Percentiles rank a stretch among this genome's conserved stretches.
These are phyloP conservation scores for Cordyceps farinosa DNA, from an alignment of 2,329 filamentous ascomycete genomes.

Conservation along the genomic window DNA sequence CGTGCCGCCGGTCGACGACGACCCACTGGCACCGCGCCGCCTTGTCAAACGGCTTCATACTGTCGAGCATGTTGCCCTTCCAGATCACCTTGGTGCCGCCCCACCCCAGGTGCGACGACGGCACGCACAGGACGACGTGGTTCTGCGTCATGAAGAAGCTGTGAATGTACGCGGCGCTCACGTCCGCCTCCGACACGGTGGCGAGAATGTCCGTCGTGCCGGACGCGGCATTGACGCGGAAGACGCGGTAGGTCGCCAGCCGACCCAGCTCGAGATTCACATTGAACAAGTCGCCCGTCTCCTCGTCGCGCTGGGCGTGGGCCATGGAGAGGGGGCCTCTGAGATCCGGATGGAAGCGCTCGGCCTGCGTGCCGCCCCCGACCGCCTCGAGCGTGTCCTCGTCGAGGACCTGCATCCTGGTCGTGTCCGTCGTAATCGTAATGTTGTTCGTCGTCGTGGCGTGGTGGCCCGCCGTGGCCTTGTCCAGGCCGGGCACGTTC, in stretches of 20 bases:
- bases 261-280: slow-evolving; percentile 63
- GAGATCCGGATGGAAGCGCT: slow-evolving; percentile 58
- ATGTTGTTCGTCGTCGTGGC: slow-evolving; percentile 21
- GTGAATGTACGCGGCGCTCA: slow-evolving; percentile 62
- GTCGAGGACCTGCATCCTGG: slow-evolving; percentile 56
- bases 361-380: slow-evolving; percentile 51
- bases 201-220: slow-evolving; percentile 65
- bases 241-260: slow-evolving; percentile 58
- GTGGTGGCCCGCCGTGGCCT: slow-evolving; percentile 28
- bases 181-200: slow-evolving; percentile 44
- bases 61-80: slow-evolving; percentile 60
- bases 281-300: slow-evolving; percentile 69
- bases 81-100: slow-evolving; percentile 55
- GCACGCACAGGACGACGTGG: slow-evolving; percentile 66
- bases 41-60: slow-evolving; percentile 56
- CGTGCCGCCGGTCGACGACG: slow-evolving; percentile 60
- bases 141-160: slow-evolving; percentile 65
- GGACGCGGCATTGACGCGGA: slow-evolving; percentile 55
- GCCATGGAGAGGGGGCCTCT: slow-evolving; percentile 61
- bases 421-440: slow-evolving; percentile 42
- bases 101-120: slow-evolving; percentile 54
- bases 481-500: background rate
- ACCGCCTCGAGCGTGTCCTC: slow-evolving; percentile 65
- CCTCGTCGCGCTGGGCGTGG: slow-evolving; percentile 63
- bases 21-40: slow-evolving; percentile 59